Conservation (phyloP, 2,329 filamentous ascomycete species). For the Cladosporium cucumerinum region DNA sequence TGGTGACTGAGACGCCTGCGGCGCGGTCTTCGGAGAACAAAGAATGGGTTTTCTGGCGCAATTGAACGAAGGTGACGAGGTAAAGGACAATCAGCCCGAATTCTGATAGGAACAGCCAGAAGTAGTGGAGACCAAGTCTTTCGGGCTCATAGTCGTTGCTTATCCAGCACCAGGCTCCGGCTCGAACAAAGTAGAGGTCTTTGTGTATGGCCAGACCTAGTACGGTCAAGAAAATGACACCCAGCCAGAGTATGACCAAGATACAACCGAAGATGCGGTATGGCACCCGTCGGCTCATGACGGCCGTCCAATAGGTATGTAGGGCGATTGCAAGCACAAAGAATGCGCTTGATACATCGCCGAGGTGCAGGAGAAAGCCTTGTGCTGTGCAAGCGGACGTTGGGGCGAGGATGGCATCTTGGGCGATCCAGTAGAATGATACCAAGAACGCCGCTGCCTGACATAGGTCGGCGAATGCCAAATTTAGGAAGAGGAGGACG, state of each 20-base stretch:
- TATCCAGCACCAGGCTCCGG: conserved; percentile 68
- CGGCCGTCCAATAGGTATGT: conserved; percentile 64
- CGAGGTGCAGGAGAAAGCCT: conserved; percentile 65
- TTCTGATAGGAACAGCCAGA: conserved; percentile 60
- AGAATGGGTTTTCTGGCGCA: conserved; percentile 28
- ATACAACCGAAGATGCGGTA: conserved; percentile 49
- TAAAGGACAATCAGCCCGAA: conserved; percentile 54
- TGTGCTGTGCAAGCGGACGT: conserved; percentile 59
- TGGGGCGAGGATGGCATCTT: conserved; percentile 54
- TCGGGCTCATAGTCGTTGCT: conserved; percentile 52
- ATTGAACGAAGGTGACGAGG: conserved; percentile 33
- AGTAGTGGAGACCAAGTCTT: conserved; percentile 60
- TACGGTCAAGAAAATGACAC: conserved; percentile 57
- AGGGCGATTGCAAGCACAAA: conserved; percentile 65
- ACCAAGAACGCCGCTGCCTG: conserved; percentile 63
- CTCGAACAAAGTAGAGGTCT: conserved; percentile 57
- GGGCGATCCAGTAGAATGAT: conserved; percentile 57
- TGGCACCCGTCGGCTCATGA: conserved; percentile 53
- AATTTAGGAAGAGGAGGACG: conserved; percentile 65
- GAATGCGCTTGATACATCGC: conserved; percentile 63
- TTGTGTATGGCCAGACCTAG: conserved; percentile 48
- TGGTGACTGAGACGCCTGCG: conserved; percentile 19
- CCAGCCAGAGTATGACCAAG: conserved; percentile 55
- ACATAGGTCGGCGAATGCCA: conserved; percentile 66
- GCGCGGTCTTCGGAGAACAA: conserved; percentile 20